phyloP scores from a whole-genome alignment of 2,329 filamentous ascomycete genomes.

The Fusarium multiceps region DNA sequence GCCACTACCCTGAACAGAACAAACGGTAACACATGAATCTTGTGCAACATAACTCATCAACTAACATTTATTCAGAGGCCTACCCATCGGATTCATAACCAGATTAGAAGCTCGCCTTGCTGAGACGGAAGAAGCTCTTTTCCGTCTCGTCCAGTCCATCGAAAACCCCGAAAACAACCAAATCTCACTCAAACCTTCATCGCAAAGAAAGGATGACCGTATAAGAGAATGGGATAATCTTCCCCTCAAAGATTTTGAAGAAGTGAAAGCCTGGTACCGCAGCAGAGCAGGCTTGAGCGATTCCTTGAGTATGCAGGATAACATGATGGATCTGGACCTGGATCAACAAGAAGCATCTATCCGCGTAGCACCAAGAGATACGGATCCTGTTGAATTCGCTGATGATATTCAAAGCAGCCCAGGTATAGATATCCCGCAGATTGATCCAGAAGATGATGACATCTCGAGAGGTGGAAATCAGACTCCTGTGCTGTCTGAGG shows the following conservation, averaged over 20 bases:
- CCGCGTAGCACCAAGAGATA: too few relatives aligned
- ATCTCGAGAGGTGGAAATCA: background rate
- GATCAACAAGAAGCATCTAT: background rate
- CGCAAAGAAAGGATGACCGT: conserved; percentile 44
- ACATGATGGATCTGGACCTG: background rate
- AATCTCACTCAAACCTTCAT: conserved; percentile 6
- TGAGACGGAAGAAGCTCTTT: conserved; percentile 48
- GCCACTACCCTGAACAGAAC: conserved; percentile 51
- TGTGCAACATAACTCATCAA: background rate
- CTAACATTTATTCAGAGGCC: conserved; percentile 42
- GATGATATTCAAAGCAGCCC: background rate
- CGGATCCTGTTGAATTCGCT: background rate
- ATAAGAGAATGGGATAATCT: conserved; percentile 47
- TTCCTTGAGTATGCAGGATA: rapidly evolving
- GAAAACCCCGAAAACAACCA: background rate
- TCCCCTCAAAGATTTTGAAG: conserved; percentile 30
- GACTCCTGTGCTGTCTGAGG: background rate
- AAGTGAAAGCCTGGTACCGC: conserved; percentile 42
- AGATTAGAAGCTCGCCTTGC: conserved; percentile 53
- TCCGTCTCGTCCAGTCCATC: conserved; percentile 36
- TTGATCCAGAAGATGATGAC: background rate
- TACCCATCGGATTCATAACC: conserved; percentile 54
- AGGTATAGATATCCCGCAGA: background rate
- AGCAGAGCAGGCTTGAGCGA: background rate
- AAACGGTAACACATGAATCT: conserved; percentile 40